Evolutionary conservation across 2,329 filamentous ascomycete genomes (phyloP), one percentile per base, ranked within the genome.

Genomic region (Calcarisporium arbuscula): DNA sequence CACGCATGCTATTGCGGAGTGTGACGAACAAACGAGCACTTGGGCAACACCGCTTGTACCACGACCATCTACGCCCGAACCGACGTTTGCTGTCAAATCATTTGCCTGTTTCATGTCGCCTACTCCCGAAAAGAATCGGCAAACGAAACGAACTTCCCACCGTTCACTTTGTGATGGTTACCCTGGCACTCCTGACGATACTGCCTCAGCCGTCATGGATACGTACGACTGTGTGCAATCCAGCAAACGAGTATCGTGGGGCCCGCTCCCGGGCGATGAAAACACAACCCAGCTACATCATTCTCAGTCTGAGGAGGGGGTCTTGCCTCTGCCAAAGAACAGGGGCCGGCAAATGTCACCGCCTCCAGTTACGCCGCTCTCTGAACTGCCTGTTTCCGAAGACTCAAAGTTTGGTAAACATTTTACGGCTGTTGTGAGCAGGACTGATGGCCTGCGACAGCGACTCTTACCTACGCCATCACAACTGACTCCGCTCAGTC

Each of bases 21-120:
- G n/a, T n/a, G n/a, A n/a, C n/a, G n/a, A n/a, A n/a, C n/a, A n/a
- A n/a, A n/a, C 26, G 21, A 36, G 34, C 26, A 28, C 20, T 31
- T 29, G 34, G 27, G 18, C 14, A 14, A 32, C 36, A 6, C 19
- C 29, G 14, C 4, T 17, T 11, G 19, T 22, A 28, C 19, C 18
- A 14, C 47, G 52, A 38, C 45, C 59, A 20, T 54, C 57, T 3
- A 69, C 66, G 1, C 64, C 69, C 6, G 66, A 73, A 32, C 61
- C 66, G 11, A 62, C 63, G 5, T 57, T 72, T 19, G 65, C 65
- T 0, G 58, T 73, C 44, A 72, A 68, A 41, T 63, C 70, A 1
- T 75, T 76, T 46, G 61, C 67, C 2, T 63, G 65, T 2, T 75
- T 75, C 47, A 64, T 70, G 46, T 67, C 67, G 1, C 64, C 68